Evolutionary conservation across 257 asterid species (phyloP).

Genomic region (Handroanthus guayacan): DNA sequence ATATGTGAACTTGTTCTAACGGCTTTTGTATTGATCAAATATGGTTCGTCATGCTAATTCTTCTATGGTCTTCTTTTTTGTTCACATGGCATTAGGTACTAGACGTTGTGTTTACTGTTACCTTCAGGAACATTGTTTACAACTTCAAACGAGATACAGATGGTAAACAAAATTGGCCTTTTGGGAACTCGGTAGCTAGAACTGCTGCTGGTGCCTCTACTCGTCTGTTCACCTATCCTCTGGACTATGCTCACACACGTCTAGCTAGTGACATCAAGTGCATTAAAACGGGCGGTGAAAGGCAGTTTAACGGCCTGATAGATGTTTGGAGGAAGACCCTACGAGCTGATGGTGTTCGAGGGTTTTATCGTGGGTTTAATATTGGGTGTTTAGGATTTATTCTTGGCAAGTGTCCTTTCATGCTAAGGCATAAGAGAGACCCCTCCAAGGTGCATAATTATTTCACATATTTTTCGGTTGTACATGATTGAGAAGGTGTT

Average conservation of each 20-base stretch:
- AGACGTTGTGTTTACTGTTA: slow-evolving; percentile 24
- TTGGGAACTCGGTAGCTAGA: slow-evolving; percentile 42
- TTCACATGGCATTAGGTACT: slow-evolving; percentile 6
- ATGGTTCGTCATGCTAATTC: too few species aligned
- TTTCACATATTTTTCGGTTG: too few species aligned
- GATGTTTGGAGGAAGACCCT: slow-evolving; percentile 40
- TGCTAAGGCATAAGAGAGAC: too few species aligned
- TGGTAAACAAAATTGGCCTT: slow-evolving; percentile 43
- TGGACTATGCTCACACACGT: slow-evolving; percentile 37
- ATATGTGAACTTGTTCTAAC: too few species aligned
- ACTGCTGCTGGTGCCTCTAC: slow-evolving; percentile 40
- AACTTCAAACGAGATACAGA: slow-evolving; percentile 38
- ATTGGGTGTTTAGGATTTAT: slow-evolving; percentile 20
- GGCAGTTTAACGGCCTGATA: slow-evolving; percentile 38
- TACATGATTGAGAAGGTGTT: too few species aligned
- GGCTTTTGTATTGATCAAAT: too few species aligned
- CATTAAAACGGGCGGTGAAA: not conserved
- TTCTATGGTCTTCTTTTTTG: too few species aligned
- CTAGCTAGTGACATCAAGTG: slow-evolving; percentile 40
- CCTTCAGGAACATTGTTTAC: slow-evolving; percentile 32
- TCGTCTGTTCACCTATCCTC: slow-evolving; percentile 30
- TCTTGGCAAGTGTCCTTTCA: slow-evolving; percentile 26
- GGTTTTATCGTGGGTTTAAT: slow-evolving; percentile 34
- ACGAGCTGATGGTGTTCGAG: slow-evolving; percentile 36
- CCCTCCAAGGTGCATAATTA: too few species aligned